These are phyloP conservation scores for Zygosaccharomyces sapae DNA, from an alignment of 1,139 yeast species.

Conservation along the genomic window DNA sequence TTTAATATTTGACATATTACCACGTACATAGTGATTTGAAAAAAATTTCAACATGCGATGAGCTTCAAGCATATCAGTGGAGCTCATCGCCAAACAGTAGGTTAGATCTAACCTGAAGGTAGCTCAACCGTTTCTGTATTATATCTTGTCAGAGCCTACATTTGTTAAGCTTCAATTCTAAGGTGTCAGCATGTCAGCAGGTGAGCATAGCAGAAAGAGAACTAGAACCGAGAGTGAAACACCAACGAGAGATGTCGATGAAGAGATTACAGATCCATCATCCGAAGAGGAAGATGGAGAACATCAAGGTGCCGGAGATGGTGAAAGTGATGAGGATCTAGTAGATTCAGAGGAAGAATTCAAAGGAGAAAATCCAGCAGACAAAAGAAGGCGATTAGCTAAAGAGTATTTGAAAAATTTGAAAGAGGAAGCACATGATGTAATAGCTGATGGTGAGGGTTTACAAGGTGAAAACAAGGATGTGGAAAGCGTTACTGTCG, in stretches of 20 bases:
- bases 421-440: slow-evolving; percentile 50
- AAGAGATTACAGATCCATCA: slow-evolving; percentile 37
- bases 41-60: slow-evolving; percentile 25
- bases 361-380: slow-evolving; percentile 78
- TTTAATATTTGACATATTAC: neutral
- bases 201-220: slow-evolving; percentile 27
- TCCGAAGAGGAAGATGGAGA: slow-evolving; percentile 33
- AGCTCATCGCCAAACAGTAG: slow-evolving; percentile 2
- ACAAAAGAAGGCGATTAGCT: slow-evolving; percentile 89
- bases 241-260: slow-evolving; percentile 24
- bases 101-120: neutral
- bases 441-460: neutral
- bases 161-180: neutral
- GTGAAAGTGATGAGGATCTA: slow-evolving; percentile 42
- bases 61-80: slow-evolving; percentile 11
- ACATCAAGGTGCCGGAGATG: slow-evolving; percentile 20
- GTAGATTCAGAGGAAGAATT: slow-evolving; percentile 67
- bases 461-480: neutral
- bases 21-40: slow-evolving; percentile 15
- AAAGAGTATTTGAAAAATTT: slow-evolving; percentile 84
- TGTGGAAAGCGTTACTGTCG: slow-evolving; percentile 19
- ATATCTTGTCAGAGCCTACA: neutral
- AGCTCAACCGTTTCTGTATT: neutral
- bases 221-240: slow-evolving; percentile 20
- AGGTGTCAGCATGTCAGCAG: slow-evolving; percentile 15